Conservation (phyloP, 768 basidiomycete genomes). For the Leccinum boreale region DNA sequence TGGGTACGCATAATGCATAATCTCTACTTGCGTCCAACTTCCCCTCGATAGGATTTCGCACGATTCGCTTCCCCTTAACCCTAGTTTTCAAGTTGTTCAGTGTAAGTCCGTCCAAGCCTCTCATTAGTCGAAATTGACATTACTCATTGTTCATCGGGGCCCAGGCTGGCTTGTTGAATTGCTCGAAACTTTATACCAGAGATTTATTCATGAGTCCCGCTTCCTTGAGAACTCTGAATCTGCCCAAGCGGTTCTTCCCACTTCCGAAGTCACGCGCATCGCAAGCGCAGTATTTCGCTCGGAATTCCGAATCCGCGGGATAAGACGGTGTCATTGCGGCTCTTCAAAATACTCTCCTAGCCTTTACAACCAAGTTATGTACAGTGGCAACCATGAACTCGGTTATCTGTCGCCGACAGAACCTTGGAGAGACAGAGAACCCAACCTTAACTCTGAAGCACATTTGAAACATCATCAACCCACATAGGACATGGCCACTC, state of each 20-base stretch:
- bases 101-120: not conserved
- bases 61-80: not conserved
- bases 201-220: not conserved
- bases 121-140: not conserved
- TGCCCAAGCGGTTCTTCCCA: not conserved
- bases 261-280: not conserved
- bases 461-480: not conserved
- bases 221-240: conserved; percentile 1
- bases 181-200: not conserved
- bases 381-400: not conserved
- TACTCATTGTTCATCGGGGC: not conserved
- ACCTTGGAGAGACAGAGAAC: not conserved
- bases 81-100: not conserved
- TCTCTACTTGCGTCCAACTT: not conserved
- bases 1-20: not conserved
- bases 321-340: conserved; percentile 7
- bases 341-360: not conserved
- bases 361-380: not conserved
- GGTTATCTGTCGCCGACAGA: not conserved
- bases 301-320: conserved; percentile 5
- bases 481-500: not conserved
- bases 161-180: not conserved
- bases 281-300: not conserved
- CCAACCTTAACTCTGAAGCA: not conserved
- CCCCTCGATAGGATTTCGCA: not conserved